These are phyloP conservation scores for Kodamaea kaohsiungensis DNA, from an alignment of 805 yeast genomes.

Conservation along the genomic window DNA sequence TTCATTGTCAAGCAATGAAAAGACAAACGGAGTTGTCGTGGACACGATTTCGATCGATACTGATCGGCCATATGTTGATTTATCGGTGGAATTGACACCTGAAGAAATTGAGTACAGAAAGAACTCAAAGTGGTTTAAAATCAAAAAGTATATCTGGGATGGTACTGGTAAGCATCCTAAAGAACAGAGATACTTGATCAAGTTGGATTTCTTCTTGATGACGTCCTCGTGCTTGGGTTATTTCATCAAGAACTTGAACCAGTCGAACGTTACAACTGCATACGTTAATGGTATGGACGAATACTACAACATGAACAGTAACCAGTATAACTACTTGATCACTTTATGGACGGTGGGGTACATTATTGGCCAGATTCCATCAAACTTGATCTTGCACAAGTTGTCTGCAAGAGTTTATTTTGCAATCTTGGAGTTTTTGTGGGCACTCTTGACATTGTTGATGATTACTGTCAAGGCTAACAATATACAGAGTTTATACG, in stretches of 20 bases:
- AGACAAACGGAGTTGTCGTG: neutral
- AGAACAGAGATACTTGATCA: conserved; percentile 34
- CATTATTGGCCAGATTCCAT: conserved; percentile 52
- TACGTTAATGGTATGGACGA: conserved; percentile 51
- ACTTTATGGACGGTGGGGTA: conserved; percentile 54
- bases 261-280: conserved; percentile 44
- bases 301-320: conserved; percentile 38
- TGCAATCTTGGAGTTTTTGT: conserved; percentile 44
- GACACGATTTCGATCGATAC: conserved; percentile 6
- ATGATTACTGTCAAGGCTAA: conserved; percentile 29
- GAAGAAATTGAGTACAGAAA: conserved; percentile 22
- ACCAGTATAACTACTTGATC: conserved; percentile 45
- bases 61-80: conserved; percentile 23
- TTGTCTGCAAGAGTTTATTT: conserved; percentile 46
- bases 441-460: conserved; percentile 45
- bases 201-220: conserved; percentile 34
- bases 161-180: conserved; percentile 38
- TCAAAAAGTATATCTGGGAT: conserved; percentile 36
- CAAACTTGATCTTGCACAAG: conserved; percentile 43
- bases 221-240: conserved; percentile 51
- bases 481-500: conserved; percentile 27
- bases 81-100: conserved; percentile 18
- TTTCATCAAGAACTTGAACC: conserved; percentile 47
- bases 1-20: conserved; percentile 1
- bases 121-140: conserved; percentile 21